Evolutionary conservation across 2,329 filamentous ascomycete genomes (phyloP).

Genomic region (Xylaria sp.): DNA sequence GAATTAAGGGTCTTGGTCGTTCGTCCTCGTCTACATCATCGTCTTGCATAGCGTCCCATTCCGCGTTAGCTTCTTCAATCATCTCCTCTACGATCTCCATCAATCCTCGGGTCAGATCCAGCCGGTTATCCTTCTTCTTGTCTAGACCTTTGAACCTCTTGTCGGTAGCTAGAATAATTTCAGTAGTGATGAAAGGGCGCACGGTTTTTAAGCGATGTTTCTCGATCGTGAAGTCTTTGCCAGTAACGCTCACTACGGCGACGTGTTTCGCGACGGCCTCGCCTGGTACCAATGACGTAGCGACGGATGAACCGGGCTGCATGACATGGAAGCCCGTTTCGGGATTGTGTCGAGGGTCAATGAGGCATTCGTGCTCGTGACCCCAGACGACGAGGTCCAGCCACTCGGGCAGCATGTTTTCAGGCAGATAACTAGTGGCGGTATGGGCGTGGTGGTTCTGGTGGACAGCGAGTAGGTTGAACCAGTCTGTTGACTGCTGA

Average conservation of each 20-base stretch:
- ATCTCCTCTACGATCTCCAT: constrained; percentile 84
- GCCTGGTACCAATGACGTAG: constrained; percentile 88
- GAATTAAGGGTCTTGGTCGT: constrained; percentile 82
- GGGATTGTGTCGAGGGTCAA: constrained; percentile 83
- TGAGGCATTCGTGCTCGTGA: constrained; percentile 95
- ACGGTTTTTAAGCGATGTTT: constrained; percentile 88
- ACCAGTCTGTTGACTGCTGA: constrained; percentile 87
- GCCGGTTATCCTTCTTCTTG: constrained; percentile 83
- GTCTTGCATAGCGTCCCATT: constrained; percentile 84
- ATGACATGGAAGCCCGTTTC: constrained; percentile 96
- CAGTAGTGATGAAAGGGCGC: constrained; percentile 87
- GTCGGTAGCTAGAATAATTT: constrained; percentile 81
- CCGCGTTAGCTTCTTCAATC: constrained; percentile 83
- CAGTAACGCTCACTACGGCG: constrained; percentile 84
- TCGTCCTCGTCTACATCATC: constrained; percentile 68
- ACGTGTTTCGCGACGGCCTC: constrained; percentile 94
- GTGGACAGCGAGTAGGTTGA: constrained; percentile 94
- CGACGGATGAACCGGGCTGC: constrained; percentile 96
- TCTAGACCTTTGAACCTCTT: constrained; percentile 81
- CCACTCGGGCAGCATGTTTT: constrained; percentile 91
- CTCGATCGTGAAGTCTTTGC: constrained; percentile 82
- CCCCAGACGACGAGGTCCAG: constrained; percentile 95
- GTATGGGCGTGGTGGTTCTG: constrained; percentile 96
- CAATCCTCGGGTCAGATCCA: constrained; percentile 80
- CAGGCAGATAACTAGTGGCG: constrained; percentile 91